Evolutionary conservation across 2,329 filamentous ascomycete species (phyloP).

Genomic region (Ophiostoma australiae): DNA sequence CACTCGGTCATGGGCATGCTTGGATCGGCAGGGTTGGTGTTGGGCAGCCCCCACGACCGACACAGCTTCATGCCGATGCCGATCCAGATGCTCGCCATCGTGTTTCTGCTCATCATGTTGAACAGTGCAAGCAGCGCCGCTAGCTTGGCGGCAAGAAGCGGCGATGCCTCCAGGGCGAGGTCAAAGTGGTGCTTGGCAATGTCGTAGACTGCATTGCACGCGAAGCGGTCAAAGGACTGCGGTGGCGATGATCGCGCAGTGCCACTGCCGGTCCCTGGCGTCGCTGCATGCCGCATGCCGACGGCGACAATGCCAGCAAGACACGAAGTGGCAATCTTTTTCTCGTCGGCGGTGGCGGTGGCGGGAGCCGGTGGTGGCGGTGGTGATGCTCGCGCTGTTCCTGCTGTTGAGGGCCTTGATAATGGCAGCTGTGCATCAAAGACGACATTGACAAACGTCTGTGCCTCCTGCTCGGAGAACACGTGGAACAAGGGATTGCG

Average conservation of each 20-base stretch:
- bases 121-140: constrained; percentile 33
- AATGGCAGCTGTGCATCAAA: constrained; percentile 23
- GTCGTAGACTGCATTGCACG: constrained; percentile 30
- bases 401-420: neutral
- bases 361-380: neutral
- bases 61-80: constrained; percentile 31
- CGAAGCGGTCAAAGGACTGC: constrained; percentile 22
- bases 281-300: constrained; percentile 31
- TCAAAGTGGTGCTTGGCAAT: constrained; percentile 32
- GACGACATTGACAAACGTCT: constrained; percentile 25
- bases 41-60: constrained; percentile 28
- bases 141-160: constrained; percentile 33
- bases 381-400: neutral
- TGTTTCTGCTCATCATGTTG: constrained; percentile 33
- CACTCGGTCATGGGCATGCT: constrained; percentile 23
- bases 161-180: constrained; percentile 29
- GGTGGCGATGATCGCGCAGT: constrained; percentile 2
- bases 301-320: constrained; percentile 32
- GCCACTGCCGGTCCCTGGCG: neutral
- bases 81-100: constrained; percentile 32
- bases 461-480: constrained; percentile 31
- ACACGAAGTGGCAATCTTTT: constrained; percentile 30
- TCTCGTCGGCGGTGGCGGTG: constrained; percentile 11
- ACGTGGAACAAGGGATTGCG: constrained; percentile 33
- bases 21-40: constrained; percentile 18